Percentiles rank a stretch among this genome's conserved stretches.
phyloP scores from a whole-genome alignment of 2,329 filamentous ascomycete species.

The Parastagonospora nodorum region DNA sequence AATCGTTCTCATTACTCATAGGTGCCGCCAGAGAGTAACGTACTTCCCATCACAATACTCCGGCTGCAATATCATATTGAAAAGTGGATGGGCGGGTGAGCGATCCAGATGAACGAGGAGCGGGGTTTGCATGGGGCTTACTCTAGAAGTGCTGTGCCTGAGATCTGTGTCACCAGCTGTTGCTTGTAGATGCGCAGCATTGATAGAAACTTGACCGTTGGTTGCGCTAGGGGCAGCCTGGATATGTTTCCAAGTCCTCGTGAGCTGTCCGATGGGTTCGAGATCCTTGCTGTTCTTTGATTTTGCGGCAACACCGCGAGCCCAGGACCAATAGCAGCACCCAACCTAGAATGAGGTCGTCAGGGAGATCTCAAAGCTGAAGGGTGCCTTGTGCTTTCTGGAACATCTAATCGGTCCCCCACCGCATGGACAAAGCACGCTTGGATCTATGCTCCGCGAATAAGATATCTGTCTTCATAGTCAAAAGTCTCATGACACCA shows the following conservation, averaged over 20 bases:
- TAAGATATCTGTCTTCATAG: background rate
- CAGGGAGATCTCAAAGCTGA: too few species aligned
- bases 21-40: constrained; percentile 3
- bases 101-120: constrained; percentile 10
- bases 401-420: constrained; percentile 3
- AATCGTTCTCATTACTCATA: constrained; percentile 1
- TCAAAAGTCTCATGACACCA: constrained; percentile 5
- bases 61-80: constrained; percentile 8
- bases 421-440: constrained; percentile 5
- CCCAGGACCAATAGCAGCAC: too few species aligned
- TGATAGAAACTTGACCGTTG: background rate
- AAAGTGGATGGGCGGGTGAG: constrained; percentile 6
- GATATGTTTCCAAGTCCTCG: too few species aligned
- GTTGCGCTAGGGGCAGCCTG: background rate
- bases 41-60: constrained; percentile 5
- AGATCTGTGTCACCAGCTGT: constrained; percentile 9
- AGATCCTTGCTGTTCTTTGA: too few species aligned
- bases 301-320: too few species aligned
- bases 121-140: constrained; percentile 1
- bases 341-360: too few species aligned
- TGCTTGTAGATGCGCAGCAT: constrained; percentile 3
- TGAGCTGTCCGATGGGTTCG: too few species aligned
- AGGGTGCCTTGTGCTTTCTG: too few species aligned
- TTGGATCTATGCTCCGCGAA: constrained; percentile 1
- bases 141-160: constrained; percentile 2